Evolutionary conservation across 2,329 filamentous ascomycete genomes (phyloP).

Genomic region (Cercospora nicotianae): DNA sequence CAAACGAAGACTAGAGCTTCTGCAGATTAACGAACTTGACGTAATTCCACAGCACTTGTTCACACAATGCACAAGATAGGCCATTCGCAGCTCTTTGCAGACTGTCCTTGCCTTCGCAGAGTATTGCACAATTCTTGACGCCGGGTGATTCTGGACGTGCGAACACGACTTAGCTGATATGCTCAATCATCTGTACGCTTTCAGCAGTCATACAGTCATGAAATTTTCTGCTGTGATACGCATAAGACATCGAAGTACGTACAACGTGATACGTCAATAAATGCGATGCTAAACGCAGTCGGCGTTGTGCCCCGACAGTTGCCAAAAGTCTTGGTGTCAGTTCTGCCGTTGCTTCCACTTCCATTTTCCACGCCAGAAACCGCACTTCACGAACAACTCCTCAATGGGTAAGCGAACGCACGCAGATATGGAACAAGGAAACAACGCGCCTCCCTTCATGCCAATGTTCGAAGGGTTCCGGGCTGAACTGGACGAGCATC

Average conservation of each 20-base stretch:
- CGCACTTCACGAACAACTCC: neutral
- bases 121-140: too few species aligned
- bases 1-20: neutral
- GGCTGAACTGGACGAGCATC: conserved; percentile 86
- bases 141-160: too few species aligned
- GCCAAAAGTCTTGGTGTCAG: neutral
- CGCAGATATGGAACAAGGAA: conserved; percentile 25
- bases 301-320: neutral
- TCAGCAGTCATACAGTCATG: neutral
- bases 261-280: neutral
- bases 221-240: neutral
- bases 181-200: neutral
- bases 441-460: conserved; percentile 48
- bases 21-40: neutral
- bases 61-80: neutral
- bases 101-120: neutral
- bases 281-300: neutral
- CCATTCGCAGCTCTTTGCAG: neutral
- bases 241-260: neutral
- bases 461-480: conserved; percentile 85
- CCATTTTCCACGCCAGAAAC: neutral
- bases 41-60: neutral
- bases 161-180: too few species aligned
- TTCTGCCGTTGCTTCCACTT: neutral
- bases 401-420: conserved; percentile 26